phyloP scores from a whole-genome alignment of 164 flowering plant genomes.

The Vitis rotundifolia region DNA sequence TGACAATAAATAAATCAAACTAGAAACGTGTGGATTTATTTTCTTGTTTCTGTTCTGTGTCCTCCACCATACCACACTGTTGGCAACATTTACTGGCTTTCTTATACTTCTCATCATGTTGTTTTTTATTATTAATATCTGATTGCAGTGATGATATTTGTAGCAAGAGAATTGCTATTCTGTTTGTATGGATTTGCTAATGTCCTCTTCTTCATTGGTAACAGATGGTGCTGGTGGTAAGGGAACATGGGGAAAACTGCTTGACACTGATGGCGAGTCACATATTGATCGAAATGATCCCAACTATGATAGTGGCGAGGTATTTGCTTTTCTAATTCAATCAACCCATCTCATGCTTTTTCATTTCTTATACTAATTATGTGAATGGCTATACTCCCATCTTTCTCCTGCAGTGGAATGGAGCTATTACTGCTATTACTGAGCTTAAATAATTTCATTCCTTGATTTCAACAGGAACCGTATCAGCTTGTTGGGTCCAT shows the following conservation, averaged over 20 bases:
- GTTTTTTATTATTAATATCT: too few relatives aligned
- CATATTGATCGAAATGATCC: constrained; percentile 95
- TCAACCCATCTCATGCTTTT: not conserved
- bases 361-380: not conserved
- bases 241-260: constrained; percentile 98
- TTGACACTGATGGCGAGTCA: constrained; percentile 80
- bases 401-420: not conserved
- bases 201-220: constrained; percentile 9
- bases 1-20: too few relatives aligned
- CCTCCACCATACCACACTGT: too few relatives aligned
- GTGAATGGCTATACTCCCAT: not conserved
- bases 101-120: too few relatives aligned
- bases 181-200: not conserved
- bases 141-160: too few relatives aligned
- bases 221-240: constrained; percentile 99
- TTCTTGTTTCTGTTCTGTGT: too few relatives aligned
- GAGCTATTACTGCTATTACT: not conserved
- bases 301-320: constrained; percentile 99
- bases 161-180: too few relatives aligned
- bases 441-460: not conserved
- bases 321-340: constrained; percentile 17
- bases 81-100: too few relatives aligned
- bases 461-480: constrained; percentile 70
- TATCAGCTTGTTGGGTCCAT: constrained; percentile 85
- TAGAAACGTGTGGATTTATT: too few relatives aligned